Base-by-base conservation (phyloP, 192 early-diverging fungal genomes). In the Backusella luteola region DNA sequence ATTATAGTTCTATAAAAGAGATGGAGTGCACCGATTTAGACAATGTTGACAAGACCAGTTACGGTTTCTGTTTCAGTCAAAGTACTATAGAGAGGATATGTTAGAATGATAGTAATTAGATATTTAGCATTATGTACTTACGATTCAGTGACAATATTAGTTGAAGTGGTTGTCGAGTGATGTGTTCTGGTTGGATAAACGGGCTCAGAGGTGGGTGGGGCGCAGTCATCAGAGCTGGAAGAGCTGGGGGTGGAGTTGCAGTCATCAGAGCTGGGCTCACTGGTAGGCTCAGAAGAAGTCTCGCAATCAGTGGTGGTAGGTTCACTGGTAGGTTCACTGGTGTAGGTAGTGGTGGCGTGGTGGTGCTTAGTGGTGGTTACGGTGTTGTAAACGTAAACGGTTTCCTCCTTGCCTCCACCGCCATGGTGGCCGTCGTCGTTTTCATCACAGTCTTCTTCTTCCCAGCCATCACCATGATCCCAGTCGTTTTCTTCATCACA, bases 361-460 rank as follows among this genome's bases (percentile, higher is more conserved):
- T 34, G 26, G 7, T 36, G 32, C 8, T 34, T 69, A 34, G 34
- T 69, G 15, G 34, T 8, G 23, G 73, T 35, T 15, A 74, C 56
- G 4, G 73, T 74, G 12, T 74, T 15, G 36, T 74, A 74, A n/a
- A 74, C 73, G 35, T 74, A 74, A 2, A 74, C 17, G 7, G 42
- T 67, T 4, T 29, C 39, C 17, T 67, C 38, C 0, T 66, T 41
- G 9, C 11, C n/a, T n/a, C n/a, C 73, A 4, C 59, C 38, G 21
- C 59, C 59, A 34, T 74, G 53, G 17, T 56, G 32, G 6, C 46
- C 49, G n/a, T 73, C 49, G 23, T 73, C 42, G 6, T 39, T 32
- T 32, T 32, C 32, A 15, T 73, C 72, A 44, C 34, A n/a, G 36
- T 73, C 46, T 9, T 53, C 46, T 6, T 73, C 41, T 6, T 73